phyloP scores from a whole-genome alignment of 805 yeast genomes.

The Hanseniaspora vineae region DNA sequence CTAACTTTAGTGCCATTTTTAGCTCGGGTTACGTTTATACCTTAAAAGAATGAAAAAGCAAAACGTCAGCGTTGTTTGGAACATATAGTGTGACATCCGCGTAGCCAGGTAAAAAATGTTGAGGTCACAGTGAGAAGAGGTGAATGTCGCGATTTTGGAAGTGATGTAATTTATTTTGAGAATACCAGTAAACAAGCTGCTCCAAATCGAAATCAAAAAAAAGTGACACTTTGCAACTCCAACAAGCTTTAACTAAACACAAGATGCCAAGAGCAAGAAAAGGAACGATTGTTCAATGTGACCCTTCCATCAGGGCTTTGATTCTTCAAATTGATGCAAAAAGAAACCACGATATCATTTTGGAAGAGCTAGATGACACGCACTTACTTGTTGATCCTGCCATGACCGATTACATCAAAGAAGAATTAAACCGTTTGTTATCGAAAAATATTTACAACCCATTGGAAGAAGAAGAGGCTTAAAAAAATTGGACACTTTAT shows the following conservation, averaged over 20 bases:
- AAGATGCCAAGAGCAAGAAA: constrained; percentile 42
- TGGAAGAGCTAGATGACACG: constrained; percentile 79
- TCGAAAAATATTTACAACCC: constrained; percentile 82
- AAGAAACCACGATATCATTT: constrained; percentile 50
- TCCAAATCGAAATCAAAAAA: background rate
- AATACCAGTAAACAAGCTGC: no score
- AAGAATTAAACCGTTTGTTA: constrained; percentile 60
- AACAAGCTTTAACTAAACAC: background rate
- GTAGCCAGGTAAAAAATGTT: no score
- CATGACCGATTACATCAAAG: constrained; percentile 63
- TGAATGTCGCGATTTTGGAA: no score
- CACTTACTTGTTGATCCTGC: constrained; percentile 65
- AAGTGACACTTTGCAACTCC: background rate
- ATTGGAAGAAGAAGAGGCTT: constrained; percentile 50
- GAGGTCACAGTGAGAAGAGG: no score
- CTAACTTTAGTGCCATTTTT: no score
- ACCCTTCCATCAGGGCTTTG: constrained; percentile 84
- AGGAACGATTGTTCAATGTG: constrained; percentile 52
- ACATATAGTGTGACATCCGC: no score
- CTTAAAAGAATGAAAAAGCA: no score
- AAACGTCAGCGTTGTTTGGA: no score
- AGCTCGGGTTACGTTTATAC: no score
- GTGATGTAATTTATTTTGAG: no score
- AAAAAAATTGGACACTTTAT: constrained; percentile 5
- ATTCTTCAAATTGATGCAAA: constrained; percentile 72